Evolutionary conservation across 2,329 filamentous ascomycete genomes (phyloP), one percentile per base, ranked within the genome.

Genomic region (Epichloe elymi): DNA sequence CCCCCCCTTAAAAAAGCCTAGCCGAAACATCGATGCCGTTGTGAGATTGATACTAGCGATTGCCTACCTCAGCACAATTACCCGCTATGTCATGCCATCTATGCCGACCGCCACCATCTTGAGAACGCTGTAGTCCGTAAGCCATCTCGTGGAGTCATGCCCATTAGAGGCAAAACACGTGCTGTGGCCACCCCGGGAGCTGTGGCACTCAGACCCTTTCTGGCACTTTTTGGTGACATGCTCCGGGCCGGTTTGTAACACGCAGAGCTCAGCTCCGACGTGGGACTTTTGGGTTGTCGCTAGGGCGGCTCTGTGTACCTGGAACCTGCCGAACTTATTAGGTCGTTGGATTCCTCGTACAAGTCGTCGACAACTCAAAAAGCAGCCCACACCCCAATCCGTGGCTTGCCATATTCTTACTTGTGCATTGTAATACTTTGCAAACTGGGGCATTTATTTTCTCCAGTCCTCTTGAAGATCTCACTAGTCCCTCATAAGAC

Each of bases 351-450:
- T 44, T 48, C 5, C 39, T 53, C 38, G 52, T 48, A 19, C 42
- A 49, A 49, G 33, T 45, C 48, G 36, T 37, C 46, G 26, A 46
- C 50, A 45, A 51, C 51, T 59, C 57, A 60, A 58, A 58, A 59
- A 60, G 55, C 58, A 55, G 56, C 55, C 54, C 50, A 53, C 55
- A 47, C 52, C 55, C 55, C 51, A 48, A 45, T 53, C 38, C 8
- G 41, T 40, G 40, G 10, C 36, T 11, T 15, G 17, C 40, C 17
- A 26, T 50, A 30, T 37, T 38, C 39, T 39, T 45, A 35, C 37
- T 41, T 46, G 20, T 40, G 33, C n/a, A 26, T 39, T 38, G 40
- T 44, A 8, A 39, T 30, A 10, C 26, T 30, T 30, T 30, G 8
- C 26, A 30, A 33, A 43, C 23, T 11, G 5, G 39, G 15, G 15